phyloP scores from a whole-genome alignment of 768 basidiomycete species.

The Cyclocybe aegerita region DNA sequence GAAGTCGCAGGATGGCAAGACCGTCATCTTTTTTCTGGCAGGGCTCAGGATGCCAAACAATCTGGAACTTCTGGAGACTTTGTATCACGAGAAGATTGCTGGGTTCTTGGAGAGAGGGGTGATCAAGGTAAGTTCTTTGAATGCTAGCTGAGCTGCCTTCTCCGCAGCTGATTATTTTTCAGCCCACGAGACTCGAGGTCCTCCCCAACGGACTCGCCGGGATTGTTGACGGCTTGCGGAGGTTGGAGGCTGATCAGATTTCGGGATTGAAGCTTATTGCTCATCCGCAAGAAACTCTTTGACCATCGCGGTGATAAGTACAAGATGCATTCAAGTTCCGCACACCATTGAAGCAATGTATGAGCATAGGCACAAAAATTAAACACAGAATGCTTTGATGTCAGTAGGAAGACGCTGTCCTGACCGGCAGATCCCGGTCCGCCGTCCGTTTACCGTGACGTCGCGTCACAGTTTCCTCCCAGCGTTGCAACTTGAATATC shows the following conservation, averaged over 20 bases:
- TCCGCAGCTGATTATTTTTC: slow-evolving; percentile 9
- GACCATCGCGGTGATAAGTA: neutral
- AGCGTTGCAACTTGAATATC: no score
- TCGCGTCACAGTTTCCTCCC: no score
- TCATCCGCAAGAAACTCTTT: slow-evolving; percentile 38
- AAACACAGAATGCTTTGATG: no score
- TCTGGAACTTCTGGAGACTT: slow-evolving; percentile 3
- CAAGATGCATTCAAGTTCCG: no score
- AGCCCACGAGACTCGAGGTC: slow-evolving; percentile 46
- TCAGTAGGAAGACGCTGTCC: no score
- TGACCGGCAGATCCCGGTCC: no score
- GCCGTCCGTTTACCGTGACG: no score
- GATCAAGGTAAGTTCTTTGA: slow-evolving; percentile 16
- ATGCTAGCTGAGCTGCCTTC: neutral
- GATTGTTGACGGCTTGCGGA: slow-evolving; percentile 32
- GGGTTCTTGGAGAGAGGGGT: slow-evolving; percentile 16
- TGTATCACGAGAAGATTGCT: slow-evolving; percentile 15
- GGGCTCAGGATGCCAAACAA: slow-evolving; percentile 10
- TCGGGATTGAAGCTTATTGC: slow-evolving; percentile 45
- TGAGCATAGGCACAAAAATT: no score
- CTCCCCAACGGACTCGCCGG: slow-evolving; percentile 42
- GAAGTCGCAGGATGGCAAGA: slow-evolving; percentile 13
- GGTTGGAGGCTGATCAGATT: slow-evolving; percentile 37
- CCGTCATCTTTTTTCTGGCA: slow-evolving; percentile 6
- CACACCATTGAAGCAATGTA: no score